Evolutionary conservation across 768 basidiomycete genomes (phyloP).

Genomic region (Gautieria morchelliformis): DNA sequence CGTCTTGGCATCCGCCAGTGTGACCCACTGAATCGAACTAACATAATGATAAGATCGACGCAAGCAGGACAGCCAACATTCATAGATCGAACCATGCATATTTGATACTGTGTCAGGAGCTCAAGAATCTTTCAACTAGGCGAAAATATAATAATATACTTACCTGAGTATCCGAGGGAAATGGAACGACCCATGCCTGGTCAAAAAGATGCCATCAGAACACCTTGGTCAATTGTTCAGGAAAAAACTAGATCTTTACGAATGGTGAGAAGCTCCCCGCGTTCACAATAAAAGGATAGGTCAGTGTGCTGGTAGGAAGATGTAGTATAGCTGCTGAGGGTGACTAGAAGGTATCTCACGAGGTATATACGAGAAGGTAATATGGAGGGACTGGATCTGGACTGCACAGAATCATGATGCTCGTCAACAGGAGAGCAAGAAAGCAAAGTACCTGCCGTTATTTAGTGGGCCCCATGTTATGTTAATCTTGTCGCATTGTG

Average conservation of each 20-base stretch:
- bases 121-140: too few species aligned
- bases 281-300: not conserved
- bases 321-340: too few species aligned
- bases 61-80: not conserved
- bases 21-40: not conserved
- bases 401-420: not conserved
- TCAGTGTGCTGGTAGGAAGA: not conserved
- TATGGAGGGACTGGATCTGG: conserved; percentile 1
- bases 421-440: not conserved
- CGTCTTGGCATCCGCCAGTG: not conserved
- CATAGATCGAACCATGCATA: not conserved
- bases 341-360: not conserved
- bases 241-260: not conserved
- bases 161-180: not conserved
- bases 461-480: not conserved
- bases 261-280: not conserved
- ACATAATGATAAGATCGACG: not conserved
- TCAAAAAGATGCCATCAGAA: not conserved
- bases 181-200: not conserved
- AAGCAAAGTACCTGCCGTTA: not conserved
- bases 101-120: not conserved
- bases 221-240: not conserved
- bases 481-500: conserved; percentile 1
- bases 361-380: not conserved
- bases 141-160: not conserved